Evolutionary conservation across 257 asterid genomes (phyloP).

Genomic region (Vinca minor): DNA sequence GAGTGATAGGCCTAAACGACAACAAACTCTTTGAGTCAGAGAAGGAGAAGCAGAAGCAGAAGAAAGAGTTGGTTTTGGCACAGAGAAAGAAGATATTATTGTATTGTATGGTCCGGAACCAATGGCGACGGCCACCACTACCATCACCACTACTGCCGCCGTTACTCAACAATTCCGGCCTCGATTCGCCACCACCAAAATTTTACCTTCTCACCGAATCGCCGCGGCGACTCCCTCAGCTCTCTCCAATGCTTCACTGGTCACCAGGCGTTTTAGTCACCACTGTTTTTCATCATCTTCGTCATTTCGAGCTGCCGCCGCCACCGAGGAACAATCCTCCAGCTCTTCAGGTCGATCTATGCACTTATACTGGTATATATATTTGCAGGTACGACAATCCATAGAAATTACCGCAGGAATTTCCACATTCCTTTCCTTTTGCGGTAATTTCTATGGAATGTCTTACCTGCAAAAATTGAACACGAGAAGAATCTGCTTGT

Average conservation of each 20-base stretch:
- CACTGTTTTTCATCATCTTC: constrained; percentile 12
- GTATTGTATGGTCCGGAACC: constrained; percentile 33
- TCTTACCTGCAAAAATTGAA: background rate
- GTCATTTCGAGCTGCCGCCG: constrained; percentile 15
- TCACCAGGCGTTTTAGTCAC: constrained; percentile 1
- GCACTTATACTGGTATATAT: background rate
- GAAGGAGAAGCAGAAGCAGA: background rate
- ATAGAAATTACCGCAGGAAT: too few relatives aligned
- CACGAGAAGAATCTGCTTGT: background rate
- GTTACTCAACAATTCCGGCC: background rate
- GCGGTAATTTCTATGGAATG: background rate
- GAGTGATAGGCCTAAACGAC: background rate
- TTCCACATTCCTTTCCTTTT: background rate
- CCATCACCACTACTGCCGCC: constrained; percentile 9
- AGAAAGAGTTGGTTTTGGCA: constrained; percentile 4
- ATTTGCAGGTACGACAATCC: too few relatives aligned
- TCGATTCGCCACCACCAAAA: constrained; percentile 12
- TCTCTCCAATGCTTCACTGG: constrained; percentile 9
- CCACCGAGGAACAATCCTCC: constrained; percentile 18
- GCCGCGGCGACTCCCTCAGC: constrained; percentile 13
- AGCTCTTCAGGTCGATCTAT: constrained; percentile 26
- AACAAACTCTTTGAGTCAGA: background rate
- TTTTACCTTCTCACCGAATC: background rate
- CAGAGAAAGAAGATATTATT: constrained; percentile 7
- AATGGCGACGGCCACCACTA: constrained; percentile 20